These are phyloP conservation scores for Passalora sequoiae DNA, from an alignment of 2,329 filamentous ascomycete genomes.

Conservation along the genomic window DNA sequence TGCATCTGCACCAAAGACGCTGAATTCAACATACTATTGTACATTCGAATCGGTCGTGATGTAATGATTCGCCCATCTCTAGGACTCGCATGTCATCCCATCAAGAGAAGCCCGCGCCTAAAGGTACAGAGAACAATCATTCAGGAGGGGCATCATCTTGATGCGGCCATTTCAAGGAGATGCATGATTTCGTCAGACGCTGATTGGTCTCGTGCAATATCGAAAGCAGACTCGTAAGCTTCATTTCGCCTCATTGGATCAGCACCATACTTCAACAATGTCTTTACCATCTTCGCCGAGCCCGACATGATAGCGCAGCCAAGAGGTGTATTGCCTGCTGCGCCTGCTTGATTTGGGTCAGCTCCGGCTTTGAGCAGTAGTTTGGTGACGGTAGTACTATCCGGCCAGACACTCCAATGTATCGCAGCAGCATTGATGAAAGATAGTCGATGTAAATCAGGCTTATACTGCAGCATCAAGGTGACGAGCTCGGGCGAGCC, in stretches of 20 bases:
- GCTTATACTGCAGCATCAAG: slow-evolving; percentile 26
- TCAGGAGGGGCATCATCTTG: not conserved
- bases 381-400: slow-evolving; percentile 23
- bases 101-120: not conserved
- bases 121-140: not conserved
- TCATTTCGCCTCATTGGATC: slow-evolving; percentile 24
- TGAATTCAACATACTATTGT: no score
- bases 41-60: no score
- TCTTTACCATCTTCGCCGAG: slow-evolving; percentile 22
- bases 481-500: slow-evolving; percentile 23
- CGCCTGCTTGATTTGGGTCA: slow-evolving; percentile 25
- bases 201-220: slow-evolving; percentile 21
- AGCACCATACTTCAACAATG: slow-evolving; percentile 27
- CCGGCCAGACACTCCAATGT: slow-evolving; percentile 30
- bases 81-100: no score
- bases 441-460: slow-evolving; percentile 24
- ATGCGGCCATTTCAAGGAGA: slow-evolving; percentile 13
- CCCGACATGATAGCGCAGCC: slow-evolving; percentile 29
- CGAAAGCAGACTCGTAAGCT: slow-evolving; percentile 25
- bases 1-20: no score
- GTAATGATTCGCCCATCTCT: no score
- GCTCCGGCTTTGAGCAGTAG: slow-evolving; percentile 28
- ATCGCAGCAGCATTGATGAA: slow-evolving; percentile 31
- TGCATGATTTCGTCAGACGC: slow-evolving; percentile 14
- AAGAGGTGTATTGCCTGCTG: slow-evolving; percentile 28